Percentiles rank a stretch among this genome's conserved stretches.
phyloP scores from a whole-genome alignment of 2,329 filamentous ascomycete genomes.

The Cladosporium austrohemisphaericum region DNA sequence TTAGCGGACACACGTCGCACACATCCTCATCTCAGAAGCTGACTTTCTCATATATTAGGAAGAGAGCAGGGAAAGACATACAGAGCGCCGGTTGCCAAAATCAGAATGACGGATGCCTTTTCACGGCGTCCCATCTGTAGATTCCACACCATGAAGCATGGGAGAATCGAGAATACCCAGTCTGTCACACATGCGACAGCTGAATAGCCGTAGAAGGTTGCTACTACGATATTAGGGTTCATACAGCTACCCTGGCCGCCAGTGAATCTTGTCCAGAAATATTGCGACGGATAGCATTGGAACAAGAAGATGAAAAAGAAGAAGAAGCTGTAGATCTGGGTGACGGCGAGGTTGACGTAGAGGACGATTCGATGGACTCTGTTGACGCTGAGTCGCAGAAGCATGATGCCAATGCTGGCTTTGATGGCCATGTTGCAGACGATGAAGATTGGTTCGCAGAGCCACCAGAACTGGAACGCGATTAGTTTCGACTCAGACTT shows the following conservation, averaged over 20 bases:
- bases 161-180: constrained; percentile 25
- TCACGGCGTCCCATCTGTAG: constrained; percentile 27
- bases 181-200: constrained; percentile 19
- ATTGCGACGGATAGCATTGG: constrained; percentile 17
- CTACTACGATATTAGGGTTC: constrained; percentile 11
- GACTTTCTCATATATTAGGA: too few relatives aligned
- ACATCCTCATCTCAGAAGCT: too few relatives aligned
- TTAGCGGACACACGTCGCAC: not conserved
- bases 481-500: too few relatives aligned
- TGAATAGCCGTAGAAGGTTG: constrained; percentile 18
- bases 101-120: constrained; percentile 29
- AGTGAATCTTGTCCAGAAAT: constrained; percentile 20
- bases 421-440: constrained; percentile 23
- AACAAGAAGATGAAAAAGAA: constrained; percentile 23
- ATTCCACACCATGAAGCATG: constrained; percentile 28
- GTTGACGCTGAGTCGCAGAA: constrained; percentile 18
- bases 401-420: constrained; percentile 21
- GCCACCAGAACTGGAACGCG: constrained; percentile 37
- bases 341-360: constrained; percentile 15
- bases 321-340: constrained; percentile 17
- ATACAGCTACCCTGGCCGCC: constrained; percentile 16
- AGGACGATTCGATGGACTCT: constrained; percentile 13
- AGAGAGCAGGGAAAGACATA: constrained; percentile 12
- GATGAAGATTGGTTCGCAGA: constrained; percentile 27
- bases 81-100: constrained; percentile 32